These are phyloP conservation scores for Colletotrichum abscissum DNA, from an alignment of 2,329 filamentous ascomycete genomes.

Conservation along the genomic window DNA sequence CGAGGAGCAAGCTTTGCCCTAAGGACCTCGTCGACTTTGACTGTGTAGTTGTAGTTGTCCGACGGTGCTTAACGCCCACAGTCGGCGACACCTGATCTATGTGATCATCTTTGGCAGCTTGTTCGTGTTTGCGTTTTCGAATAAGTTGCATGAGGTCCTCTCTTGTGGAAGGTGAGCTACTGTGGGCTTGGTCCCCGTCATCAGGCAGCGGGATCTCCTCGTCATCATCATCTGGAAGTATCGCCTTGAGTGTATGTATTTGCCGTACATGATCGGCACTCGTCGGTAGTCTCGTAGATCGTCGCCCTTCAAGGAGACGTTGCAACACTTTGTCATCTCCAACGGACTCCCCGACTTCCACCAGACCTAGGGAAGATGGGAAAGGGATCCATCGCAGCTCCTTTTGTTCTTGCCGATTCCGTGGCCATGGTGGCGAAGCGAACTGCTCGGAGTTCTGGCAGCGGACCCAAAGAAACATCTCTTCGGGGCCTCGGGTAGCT, in stretches of 20 bases:
- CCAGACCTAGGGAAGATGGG: not conserved
- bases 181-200: not conserved
- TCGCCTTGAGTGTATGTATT: not conserved
- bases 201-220: not conserved
- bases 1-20: not conserved
- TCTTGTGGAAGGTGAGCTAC: not conserved
- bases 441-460: slow-evolving; percentile 16
- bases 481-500: slow-evolving; percentile 35
- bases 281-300: not conserved
- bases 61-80: not conserved
- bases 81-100: not conserved
- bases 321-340: not conserved
- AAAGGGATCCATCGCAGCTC: slow-evolving; percentile 22
- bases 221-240: not conserved
- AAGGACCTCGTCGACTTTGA: not conserved
- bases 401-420: slow-evolving; percentile 2
- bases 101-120: not conserved
- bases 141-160: slow-evolving; percentile 3
- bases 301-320: not conserved
- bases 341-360: slow-evolving; percentile 7
- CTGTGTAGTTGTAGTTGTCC: not conserved
- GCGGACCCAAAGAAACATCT: slow-evolving; percentile 38
- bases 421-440: slow-evolving; percentile 33
- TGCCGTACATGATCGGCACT: slow-evolving; percentile 6
- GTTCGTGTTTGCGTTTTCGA: slow-evolving; percentile 14